Conservation (phyloP, 306 rosid genomes). For the Prunus davidiana region DNA sequence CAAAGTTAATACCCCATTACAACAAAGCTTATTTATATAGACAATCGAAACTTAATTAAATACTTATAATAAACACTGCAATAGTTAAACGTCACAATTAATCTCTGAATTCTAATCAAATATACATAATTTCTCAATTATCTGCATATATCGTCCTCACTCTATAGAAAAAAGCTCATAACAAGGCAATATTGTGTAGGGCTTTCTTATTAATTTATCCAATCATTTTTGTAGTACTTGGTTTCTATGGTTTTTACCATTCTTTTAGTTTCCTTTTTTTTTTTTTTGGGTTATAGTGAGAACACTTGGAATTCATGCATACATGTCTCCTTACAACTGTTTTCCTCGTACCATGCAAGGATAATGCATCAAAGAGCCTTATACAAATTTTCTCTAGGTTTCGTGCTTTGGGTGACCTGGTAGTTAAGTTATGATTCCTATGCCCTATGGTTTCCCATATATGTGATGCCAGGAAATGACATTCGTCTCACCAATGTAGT, state of each 20-base stretch:
- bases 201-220: neutral
- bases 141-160: too few relatives aligned
- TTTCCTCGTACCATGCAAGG: neutral
- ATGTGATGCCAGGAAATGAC: neutral
- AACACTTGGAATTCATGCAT: neutral
- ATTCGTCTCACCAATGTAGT: neutral
- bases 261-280: neutral
- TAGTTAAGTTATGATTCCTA: neutral
- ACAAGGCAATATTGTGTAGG: neutral
- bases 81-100: neutral
- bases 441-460: neutral
- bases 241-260: neutral
- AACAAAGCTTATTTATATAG: neutral
- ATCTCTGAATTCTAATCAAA: too few relatives aligned
- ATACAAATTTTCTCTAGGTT: neutral
- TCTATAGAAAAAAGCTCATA: too few relatives aligned
- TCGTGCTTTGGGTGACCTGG: neutral
- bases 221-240: neutral
- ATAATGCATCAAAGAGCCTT: neutral
- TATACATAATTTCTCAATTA: too few relatives aligned
- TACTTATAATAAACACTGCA: neutral
- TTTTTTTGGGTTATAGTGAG: neutral
- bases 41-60: neutral
- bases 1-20: too few relatives aligned
- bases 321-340: neutral